phyloP scores from a whole-genome alignment of 2,329 filamentous ascomycete genomes.

The Didymella lethalis region DNA sequence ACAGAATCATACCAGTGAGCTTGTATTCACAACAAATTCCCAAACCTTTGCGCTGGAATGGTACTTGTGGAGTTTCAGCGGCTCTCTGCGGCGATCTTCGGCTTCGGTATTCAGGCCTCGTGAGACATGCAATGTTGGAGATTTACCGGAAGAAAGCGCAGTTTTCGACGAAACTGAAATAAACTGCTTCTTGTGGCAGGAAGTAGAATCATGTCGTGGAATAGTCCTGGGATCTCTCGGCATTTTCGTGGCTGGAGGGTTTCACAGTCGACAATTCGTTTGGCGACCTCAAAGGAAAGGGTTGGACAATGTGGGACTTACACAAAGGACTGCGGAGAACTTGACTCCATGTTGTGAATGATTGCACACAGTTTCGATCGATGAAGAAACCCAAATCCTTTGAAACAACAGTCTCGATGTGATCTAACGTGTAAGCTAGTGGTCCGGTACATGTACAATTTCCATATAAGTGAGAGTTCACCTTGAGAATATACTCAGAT shows the following conservation, averaged over 20 bases:
- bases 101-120: conserved; percentile 1
- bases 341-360: background rate
- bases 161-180: conserved; percentile 3
- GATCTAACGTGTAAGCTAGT: background rate
- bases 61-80: conserved; percentile 12
- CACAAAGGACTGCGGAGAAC: background rate
- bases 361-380: background rate
- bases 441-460: background rate
- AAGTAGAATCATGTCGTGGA: background rate
- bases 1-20: background rate
- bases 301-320: too few species aligned
- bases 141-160: conserved; percentile 23
- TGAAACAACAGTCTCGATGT: background rate
- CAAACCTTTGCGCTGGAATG: background rate
- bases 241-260: background rate
- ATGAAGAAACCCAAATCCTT: too few species aligned
- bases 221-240: background rate
- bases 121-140: conserved; percentile 6
- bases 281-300: too few species aligned
- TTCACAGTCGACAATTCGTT: too few species aligned
- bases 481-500: background rate
- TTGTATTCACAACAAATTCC: background rate
- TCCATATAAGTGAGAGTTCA: background rate
- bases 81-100: conserved; percentile 17
- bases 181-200: conserved; percentile 3